Base-by-base conservation (phyloP, 2,329 filamentous ascomycete genomes). In the Diplodia scrobiculata region DNA sequence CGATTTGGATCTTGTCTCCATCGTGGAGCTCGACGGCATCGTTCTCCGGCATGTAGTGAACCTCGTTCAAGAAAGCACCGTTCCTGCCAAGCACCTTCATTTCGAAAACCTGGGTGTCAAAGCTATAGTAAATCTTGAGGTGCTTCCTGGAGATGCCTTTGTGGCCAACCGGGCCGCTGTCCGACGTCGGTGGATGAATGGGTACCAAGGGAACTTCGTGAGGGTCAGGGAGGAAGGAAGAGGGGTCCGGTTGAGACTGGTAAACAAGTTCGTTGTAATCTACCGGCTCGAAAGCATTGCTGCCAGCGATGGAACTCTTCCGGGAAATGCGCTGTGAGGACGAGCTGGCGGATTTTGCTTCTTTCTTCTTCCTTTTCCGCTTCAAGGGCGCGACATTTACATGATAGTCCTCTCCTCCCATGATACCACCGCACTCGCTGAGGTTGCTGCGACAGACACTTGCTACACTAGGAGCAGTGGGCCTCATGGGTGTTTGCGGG, bases 81-180 rank as follows among this genome's bases (percentile, higher is more conserved):
- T 92, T 92, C 68, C 81, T 78, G 41, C 86, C 86, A 59, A 86
- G 79, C 1, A 88, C 83, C 64, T 84, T 79, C 54, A 90, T 86
- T 73, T 91, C 86, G 72, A 91, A 93, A 6, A 85, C 79, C 21
- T 85, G 82, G 48, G 82, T 82, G 13, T 86, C 80, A 68, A 84
- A 81, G 71, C 90, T 89, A 77, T 88, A 93, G 54, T 84, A 81
- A 70, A 94, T 91, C 71, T 87, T 88, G 58, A 91, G 80, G 74
- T 94, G 91, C 70, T 89, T 81, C 68, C 90, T 83, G 3, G 90
- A 93, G 65, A 93, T 92, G 60, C 84, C 85, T 73, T 89, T 90
- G 60, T 90, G 91, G 2, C 86, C 84, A 68, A 66, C 58, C 17
- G 67, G 68, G 5, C 69, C 67, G 36, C 58, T 67, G 10, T 63